Base-by-base conservation (phyloP, 2,329 filamentous ascomycete species). In the Colletotrichum orchidophilum region DNA sequence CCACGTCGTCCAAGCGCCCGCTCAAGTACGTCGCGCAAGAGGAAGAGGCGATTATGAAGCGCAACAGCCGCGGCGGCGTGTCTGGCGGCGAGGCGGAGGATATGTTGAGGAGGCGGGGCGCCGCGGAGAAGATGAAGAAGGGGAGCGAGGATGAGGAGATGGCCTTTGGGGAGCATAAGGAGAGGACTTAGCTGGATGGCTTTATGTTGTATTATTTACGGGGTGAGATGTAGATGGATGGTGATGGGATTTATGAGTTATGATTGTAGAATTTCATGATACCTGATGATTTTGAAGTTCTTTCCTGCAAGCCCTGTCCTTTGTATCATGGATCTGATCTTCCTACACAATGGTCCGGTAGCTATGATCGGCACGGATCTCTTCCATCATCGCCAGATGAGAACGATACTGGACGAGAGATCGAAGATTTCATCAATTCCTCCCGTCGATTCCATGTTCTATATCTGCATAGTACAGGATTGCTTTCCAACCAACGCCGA, bases 11-110 rank as follows among this genome's bases (percentile, higher is more conserved):
- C 3, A 73, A 65, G 61, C 70, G 75, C 1, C 76, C 75, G 2
- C n/a, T 33, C 15, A 69, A 62, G 46, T 77, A 77, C 70, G 21
- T 72, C 53, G 69, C 66, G 11, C 70, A 73, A 29, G 76, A 78
- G 66, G 54, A 64, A n/a, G 68, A 71, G n/a, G 72, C 85, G n/a
- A 53, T 71, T 5, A 46, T 42, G 5, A 58, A 54, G 68, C 50
- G 68, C 5, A 26, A 61, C 9, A 55, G 63, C 21, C 39, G 39
- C 33, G 67, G 49, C 27, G 62, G 26, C 15, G 46, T 54, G 3
- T 54, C 61, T 3, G 66, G 46, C 15, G 60, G 3, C 0, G 63
- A 66, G 4, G 35, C 27, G 1, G 67, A 68, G 21, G 68, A 71
- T 3, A 42, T 68, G 64, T 4, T 71, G 31, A 31, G 68, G n/a